These are phyloP conservation scores for Gentiana dahurica DNA, from an alignment of 257 asterid species.

Conservation along the genomic window DNA sequence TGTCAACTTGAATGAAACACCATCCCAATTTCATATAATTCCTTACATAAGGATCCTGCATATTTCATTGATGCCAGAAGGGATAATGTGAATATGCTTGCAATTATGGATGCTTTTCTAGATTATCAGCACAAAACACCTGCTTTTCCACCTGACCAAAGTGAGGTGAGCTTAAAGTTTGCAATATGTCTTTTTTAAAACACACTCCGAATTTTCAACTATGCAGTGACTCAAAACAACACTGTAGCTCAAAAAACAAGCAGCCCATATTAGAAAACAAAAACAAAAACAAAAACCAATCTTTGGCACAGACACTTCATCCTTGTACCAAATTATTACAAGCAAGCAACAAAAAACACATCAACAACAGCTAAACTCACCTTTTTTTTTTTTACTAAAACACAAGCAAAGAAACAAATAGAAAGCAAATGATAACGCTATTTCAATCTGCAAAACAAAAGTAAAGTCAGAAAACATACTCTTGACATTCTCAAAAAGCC, in stretches of 20 bases:
- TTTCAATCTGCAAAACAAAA: not conserved
- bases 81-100: slow-evolving; percentile 10
- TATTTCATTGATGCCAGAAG: slow-evolving; percentile 1
- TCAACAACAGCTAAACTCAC: not conserved
- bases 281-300: too few species aligned
- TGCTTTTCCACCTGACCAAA: not conserved
- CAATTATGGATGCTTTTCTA: slow-evolving; percentile 10
- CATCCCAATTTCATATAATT: slow-evolving; percentile 13
- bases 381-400: not conserved
- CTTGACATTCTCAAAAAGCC: slow-evolving; percentile 58
- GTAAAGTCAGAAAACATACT: slow-evolving; percentile 32
- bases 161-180: too few species aligned
- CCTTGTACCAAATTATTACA: too few species aligned
- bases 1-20: slow-evolving; percentile 15
- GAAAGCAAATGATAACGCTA: not conserved
- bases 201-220: too few species aligned
- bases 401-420: too few species aligned
- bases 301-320: too few species aligned
- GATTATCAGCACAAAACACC: slow-evolving; percentile 1
- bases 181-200: too few species aligned
- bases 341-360: not conserved
- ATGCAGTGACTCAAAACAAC: too few species aligned
- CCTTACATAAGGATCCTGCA: slow-evolving; percentile 9
- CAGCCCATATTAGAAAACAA: too few species aligned
- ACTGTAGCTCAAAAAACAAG: too few species aligned